phyloP scores from a whole-genome alignment of 495 filamentous ascomycete genomes.

The Talaromyces borbonicus region DNA sequence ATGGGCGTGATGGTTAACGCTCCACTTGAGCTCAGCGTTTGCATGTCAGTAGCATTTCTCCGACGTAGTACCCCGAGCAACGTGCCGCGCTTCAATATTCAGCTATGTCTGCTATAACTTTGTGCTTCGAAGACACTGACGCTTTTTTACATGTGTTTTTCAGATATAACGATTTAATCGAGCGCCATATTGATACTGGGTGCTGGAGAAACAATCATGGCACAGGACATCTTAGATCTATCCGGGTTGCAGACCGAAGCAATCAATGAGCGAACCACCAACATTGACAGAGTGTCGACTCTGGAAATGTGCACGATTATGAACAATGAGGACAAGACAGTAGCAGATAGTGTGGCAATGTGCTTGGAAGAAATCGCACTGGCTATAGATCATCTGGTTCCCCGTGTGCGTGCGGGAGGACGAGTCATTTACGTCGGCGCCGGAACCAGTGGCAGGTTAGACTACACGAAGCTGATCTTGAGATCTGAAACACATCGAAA shows the following conservation, averaged over 20 bases:
- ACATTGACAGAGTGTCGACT: conserved; percentile 27
- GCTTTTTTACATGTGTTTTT: background rate
- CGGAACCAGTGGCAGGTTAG: conserved; percentile 30
- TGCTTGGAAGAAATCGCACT: conserved; percentile 23
- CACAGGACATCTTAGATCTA: conserved; percentile 16
- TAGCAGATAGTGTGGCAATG: conserved; percentile 20
- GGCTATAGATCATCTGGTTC: conserved; percentile 22
- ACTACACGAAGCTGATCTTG: background rate
- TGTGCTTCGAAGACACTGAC: background rate
- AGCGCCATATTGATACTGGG: too few species aligned
- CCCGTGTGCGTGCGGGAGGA: conserved; percentile 26
- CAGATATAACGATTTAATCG: too few species aligned
- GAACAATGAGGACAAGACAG: conserved; percentile 24
- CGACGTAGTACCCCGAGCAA: background rate
- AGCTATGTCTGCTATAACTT: background rate
- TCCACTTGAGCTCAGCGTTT: background rate
- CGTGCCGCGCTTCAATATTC: background rate
- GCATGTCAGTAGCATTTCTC: background rate
- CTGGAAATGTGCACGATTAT: conserved; percentile 26
- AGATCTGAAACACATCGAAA: background rate
- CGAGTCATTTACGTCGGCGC: conserved; percentile 31
- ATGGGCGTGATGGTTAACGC: too few species aligned
- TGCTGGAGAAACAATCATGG: conserved; percentile 5
- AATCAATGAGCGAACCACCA: conserved; percentile 19
- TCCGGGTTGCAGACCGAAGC: conserved; percentile 25